These are phyloP conservation scores for Trichoderma afroharzianum DNA, from an alignment of 2,329 filamentous ascomycete genomes.

Conservation along the genomic window DNA sequence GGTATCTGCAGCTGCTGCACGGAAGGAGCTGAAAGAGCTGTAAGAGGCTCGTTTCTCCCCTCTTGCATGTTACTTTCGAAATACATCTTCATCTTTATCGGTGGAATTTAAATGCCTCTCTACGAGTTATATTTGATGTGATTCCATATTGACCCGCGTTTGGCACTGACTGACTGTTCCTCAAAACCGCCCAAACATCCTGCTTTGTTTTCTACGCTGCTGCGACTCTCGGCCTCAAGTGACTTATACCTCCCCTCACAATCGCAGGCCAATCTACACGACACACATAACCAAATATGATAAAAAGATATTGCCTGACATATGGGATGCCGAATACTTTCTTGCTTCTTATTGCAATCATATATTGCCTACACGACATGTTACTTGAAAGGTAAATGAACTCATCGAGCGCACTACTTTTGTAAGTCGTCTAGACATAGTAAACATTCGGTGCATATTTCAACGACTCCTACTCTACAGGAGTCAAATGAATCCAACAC, in stretches of 20 bases:
- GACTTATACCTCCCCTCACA: neutral
- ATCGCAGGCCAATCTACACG: neutral
- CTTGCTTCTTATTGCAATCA: neutral
- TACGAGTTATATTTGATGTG: neutral
- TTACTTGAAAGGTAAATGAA: neutral
- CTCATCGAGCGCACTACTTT: neutral
- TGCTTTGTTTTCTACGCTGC: neutral
- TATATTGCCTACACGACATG: too few species aligned
- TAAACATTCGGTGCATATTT: neutral
- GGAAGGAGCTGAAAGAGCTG: neutral
- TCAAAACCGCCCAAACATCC: neutral
- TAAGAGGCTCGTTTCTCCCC: neutral
- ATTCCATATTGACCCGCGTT: neutral
- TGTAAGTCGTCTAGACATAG: neutral
- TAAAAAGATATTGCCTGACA: neutral
- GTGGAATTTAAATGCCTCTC: neutral
- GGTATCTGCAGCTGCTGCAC: neutral
- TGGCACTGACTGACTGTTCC: neutral
- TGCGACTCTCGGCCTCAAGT: neutral
- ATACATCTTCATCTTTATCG: too few species aligned
- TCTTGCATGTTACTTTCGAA: neutral
- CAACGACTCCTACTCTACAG: conserved; percentile 15
- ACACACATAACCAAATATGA: neutral
- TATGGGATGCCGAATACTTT: neutral
- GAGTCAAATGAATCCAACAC: conserved; percentile 27